Percentiles rank a stretch among this genome's conserved stretches.
phyloP scores from a whole-genome alignment of 441 rosid species.

The Aleurites moluccanus region DNA sequence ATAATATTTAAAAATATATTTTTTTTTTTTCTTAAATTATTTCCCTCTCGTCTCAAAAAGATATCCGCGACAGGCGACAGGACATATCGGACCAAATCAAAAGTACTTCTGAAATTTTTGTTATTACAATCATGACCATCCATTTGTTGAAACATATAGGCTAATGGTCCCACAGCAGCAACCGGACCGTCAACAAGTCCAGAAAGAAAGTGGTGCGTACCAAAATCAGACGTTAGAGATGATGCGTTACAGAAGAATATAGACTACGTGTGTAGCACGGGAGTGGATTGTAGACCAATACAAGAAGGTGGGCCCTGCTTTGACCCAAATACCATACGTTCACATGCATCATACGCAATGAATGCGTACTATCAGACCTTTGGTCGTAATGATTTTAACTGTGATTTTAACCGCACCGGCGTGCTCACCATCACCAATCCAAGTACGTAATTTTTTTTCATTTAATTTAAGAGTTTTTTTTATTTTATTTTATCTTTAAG shows the following conservation, averaged over 20 bases:
- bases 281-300: constrained; percentile 55
- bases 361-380: constrained; percentile 56
- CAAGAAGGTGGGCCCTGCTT: constrained; percentile 59
- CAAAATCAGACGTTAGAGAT: constrained; percentile 39
- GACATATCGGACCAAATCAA: neutral
- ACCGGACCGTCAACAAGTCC: constrained; percentile 23
- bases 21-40: neutral
- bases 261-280: constrained; percentile 57
- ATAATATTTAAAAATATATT: too few relatives aligned
- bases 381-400: constrained; percentile 45
- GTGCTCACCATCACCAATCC: constrained; percentile 49
- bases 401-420: constrained; percentile 56
- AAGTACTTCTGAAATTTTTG: neutral
- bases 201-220: constrained; percentile 51
- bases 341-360: constrained; percentile 72
- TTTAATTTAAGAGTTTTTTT: neutral
- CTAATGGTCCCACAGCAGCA: constrained; percentile 29
- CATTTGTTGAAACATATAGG: constrained; percentile 14
- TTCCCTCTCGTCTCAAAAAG: neutral
- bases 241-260: constrained; percentile 56
- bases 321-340: constrained; percentile 45
- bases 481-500: neutral
- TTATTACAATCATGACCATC: neutral
- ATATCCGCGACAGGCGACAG: neutral
- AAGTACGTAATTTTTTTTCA: constrained; percentile 28